Conservation (phyloP, 768 basidiomycete species). For the Tulasnella sp. region DNA sequence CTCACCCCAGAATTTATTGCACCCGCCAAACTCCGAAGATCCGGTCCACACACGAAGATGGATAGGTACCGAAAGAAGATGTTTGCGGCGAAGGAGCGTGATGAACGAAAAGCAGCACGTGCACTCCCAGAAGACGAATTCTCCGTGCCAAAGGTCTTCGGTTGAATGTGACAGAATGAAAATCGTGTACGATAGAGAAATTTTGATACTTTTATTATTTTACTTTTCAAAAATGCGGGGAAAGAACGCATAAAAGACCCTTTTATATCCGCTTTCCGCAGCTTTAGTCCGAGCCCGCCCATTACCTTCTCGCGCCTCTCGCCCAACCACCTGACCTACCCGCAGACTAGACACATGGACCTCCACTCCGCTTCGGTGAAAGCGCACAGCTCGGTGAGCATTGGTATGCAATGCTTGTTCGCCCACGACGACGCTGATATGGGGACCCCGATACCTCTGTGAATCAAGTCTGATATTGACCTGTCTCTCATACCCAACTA, state of each 20-base stretch:
- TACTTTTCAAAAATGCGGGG: background rate
- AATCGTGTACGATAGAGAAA: background rate
- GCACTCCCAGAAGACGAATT: conserved; percentile 70
- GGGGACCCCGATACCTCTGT: background rate
- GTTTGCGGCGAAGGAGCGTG: conserved; percentile 64
- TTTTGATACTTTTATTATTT: background rate
- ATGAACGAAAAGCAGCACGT: conserved; percentile 58
- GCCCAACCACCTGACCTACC: background rate
- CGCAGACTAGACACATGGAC: background rate
- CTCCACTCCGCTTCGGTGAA: background rate
- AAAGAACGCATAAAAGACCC: background rate
- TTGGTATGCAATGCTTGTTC: background rate
- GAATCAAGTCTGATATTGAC: background rate
- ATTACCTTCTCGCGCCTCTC: background rate
- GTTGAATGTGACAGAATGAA: conserved; percentile 44
- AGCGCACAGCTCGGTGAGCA: background rate
- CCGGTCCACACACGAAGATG: conserved; percentile 66
- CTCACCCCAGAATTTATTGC: conserved; percentile 78
- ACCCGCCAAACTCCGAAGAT: conserved; percentile 73
- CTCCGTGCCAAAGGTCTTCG: conserved; percentile 85
- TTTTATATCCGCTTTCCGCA: background rate
- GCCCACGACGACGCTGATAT: background rate
- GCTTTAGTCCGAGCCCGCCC: background rate
- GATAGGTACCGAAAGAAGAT: conserved; percentile 79
- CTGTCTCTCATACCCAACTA: background rate